Percentiles rank a stretch among this genome's conserved stretches.
phyloP scores from a whole-genome alignment of 164 flowering plant species.

The Protea cynaroides region DNA sequence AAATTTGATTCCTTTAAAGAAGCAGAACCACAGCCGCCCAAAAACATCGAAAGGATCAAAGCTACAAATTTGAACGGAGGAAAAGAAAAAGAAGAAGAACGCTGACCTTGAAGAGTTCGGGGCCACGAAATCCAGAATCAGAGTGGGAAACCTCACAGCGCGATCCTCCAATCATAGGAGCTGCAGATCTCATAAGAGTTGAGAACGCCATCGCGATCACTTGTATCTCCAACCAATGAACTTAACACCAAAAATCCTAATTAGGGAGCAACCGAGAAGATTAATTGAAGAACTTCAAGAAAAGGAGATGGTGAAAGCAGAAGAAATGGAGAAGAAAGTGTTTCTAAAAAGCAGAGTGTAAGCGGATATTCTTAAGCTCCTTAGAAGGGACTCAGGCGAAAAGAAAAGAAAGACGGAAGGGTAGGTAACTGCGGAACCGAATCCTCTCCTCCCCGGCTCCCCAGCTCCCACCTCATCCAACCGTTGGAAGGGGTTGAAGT shows the following conservation, averaged over 20 bases:
- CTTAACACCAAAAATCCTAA: slow-evolving; percentile 3
- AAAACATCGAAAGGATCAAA: not conserved
- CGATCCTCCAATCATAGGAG: slow-evolving; percentile 18
- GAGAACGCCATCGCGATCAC: slow-evolving; percentile 27
- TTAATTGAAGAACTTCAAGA: no score
- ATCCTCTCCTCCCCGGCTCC: no score
- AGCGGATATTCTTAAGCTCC: not conserved
- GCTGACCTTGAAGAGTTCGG: slow-evolving; percentile 21
- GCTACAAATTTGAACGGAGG: not conserved
- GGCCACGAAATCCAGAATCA: slow-evolving; percentile 5
- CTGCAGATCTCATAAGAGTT: slow-evolving; percentile 34
- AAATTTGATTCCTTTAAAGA: no score
- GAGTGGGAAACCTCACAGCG: slow-evolving; percentile 18
- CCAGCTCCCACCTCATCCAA: no score
- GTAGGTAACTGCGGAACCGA: not conserved
- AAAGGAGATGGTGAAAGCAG: no score
- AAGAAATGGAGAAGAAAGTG: not conserved
- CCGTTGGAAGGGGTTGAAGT: no score
- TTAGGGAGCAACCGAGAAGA: no score
- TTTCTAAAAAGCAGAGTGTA: not conserved
- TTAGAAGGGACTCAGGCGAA: no score
- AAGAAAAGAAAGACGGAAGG: not conserved
- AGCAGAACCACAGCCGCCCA: not conserved
- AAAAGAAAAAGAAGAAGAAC: not conserved
- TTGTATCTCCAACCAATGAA: not conserved